Evolutionary conservation across 2,329 filamentous ascomycete species (phyloP).

Genomic region (Aspergillus neotritici): DNA sequence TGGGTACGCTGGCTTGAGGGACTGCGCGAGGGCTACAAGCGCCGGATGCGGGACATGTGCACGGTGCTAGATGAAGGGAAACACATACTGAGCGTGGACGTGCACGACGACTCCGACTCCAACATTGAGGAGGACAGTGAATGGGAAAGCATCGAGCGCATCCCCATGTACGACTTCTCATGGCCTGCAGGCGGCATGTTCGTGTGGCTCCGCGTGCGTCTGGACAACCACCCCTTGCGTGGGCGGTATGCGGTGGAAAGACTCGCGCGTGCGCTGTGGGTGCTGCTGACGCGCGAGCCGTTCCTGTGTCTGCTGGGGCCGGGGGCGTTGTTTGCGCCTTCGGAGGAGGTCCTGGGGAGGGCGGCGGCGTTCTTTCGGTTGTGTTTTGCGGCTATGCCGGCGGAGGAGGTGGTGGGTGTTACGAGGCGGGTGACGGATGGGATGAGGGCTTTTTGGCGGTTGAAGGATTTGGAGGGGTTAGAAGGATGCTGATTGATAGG

Average conservation of each 20-base stretch:
- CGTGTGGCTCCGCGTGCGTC: slow-evolving; percentile 70
- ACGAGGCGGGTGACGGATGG: slow-evolving; percentile 62
- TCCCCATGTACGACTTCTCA: slow-evolving; percentile 65
- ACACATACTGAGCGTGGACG: slow-evolving; percentile 58
- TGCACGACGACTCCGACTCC: slow-evolving; percentile 26
- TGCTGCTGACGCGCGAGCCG: slow-evolving; percentile 64
- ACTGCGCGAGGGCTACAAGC: slow-evolving; percentile 75
- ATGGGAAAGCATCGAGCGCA: slow-evolving; percentile 72
- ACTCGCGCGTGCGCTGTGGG: slow-evolving; percentile 63
- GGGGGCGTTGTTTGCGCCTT: slow-evolving; percentile 68
- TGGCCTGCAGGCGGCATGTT: slow-evolving; percentile 91
- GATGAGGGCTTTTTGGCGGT: slow-evolving; percentile 68
- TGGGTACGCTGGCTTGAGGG: slow-evolving; percentile 91
- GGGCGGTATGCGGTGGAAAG: slow-evolving; percentile 48
- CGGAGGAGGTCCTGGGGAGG: slow-evolving; percentile 50
- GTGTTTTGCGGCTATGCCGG: slow-evolving; percentile 80
- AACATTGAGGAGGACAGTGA: slow-evolving; percentile 47
- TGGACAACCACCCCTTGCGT: slow-evolving; percentile 67
- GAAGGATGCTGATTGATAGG: slow-evolving; percentile 17
- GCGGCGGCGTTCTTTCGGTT: slow-evolving; percentile 70
- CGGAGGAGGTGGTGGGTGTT: slow-evolving; percentile 59
- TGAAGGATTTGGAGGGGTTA: slow-evolving; percentile 50
- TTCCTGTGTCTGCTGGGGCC: slow-evolving; percentile 65
- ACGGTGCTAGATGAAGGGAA: slow-evolving; percentile 63
- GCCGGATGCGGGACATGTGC: slow-evolving; percentile 77